Evolutionary conservation across 768 basidiomycete genomes (phyloP).

Genomic region (Strobilomyces dryophilus): DNA sequence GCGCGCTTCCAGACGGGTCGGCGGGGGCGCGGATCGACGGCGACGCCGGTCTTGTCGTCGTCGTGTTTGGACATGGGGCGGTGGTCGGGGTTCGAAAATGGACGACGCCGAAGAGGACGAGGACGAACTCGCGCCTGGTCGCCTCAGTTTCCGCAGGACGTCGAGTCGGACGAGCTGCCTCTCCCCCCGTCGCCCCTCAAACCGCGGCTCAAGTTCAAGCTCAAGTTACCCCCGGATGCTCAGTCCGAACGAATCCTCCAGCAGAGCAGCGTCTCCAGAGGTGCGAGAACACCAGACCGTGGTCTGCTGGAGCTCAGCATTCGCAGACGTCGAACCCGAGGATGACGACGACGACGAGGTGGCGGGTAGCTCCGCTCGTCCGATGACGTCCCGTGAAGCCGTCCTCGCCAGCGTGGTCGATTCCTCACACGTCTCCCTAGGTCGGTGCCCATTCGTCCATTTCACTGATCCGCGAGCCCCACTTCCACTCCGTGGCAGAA

Average conservation of each 20-base stretch:
- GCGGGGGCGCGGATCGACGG: constrained; percentile 26
- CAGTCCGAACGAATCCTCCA: constrained; percentile 30
- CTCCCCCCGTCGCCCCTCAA: constrained; percentile 31
- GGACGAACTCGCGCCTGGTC: constrained; percentile 5
- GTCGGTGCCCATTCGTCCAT: constrained; percentile 25
- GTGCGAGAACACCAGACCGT: neutral
- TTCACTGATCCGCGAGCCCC: neutral
- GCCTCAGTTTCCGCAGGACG: constrained; percentile 20
- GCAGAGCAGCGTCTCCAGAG: constrained; percentile 27
- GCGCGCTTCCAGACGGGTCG: constrained; percentile 45
- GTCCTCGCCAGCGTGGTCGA: constrained; percentile 68
- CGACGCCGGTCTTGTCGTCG: neutral
- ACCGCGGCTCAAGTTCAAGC: constrained; percentile 57
- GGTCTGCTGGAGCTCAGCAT: neutral
- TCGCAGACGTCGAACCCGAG: constrained; percentile 37
- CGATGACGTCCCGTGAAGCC: constrained; percentile 61
- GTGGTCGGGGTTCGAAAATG: too few species aligned
- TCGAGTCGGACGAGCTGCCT: constrained; percentile 33
- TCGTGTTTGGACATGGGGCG: neutral
- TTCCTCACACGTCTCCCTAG: constrained; percentile 62
- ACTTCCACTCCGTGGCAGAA: constrained; percentile 1
- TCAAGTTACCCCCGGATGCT: constrained; percentile 47
- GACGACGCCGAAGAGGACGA: constrained; percentile 30
- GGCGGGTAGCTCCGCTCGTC: constrained; percentile 30
- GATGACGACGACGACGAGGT: constrained; percentile 40